These are phyloP conservation scores for Musa acuminata DNA, from an alignment of 176 grass and related monocot species.

Conservation along the genomic window DNA sequence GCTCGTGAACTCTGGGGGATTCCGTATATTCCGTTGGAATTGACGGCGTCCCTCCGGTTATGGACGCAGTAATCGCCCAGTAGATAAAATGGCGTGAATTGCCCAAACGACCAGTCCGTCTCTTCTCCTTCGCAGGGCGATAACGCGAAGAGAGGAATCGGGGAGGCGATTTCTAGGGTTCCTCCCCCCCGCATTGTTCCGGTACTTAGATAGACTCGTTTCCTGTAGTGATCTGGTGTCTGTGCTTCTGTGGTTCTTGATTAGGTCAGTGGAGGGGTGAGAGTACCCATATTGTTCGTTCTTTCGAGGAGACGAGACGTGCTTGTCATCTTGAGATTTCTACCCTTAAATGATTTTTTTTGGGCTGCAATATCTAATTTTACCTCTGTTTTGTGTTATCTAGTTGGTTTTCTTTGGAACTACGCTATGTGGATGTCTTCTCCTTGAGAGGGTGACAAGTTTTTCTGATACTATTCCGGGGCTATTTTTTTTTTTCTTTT, in stretches of 20 bases:
- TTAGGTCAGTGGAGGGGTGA: neutral
- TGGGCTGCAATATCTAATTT: neutral
- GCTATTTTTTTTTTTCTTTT: too few species aligned
- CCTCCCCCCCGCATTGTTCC: neutral
- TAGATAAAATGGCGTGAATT: neutral
- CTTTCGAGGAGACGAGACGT: neutral
- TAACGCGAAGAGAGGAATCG: neutral
- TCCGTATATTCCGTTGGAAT: neutral
- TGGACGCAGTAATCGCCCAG: neutral
- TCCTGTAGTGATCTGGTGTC: neutral
- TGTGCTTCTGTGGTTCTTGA: neutral
- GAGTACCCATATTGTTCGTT: neutral
- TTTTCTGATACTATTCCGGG: too few species aligned
- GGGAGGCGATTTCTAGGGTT: neutral
- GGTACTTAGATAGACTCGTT: neutral
- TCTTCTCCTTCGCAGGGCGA: neutral
- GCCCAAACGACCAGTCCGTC: neutral
- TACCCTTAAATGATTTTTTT: neutral
- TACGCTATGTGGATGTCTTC: too few species aligned
- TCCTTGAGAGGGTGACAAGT: too few species aligned
- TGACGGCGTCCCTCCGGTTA: neutral
- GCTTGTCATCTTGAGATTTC: neutral
- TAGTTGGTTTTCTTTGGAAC: too few species aligned
- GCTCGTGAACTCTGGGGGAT: too few species aligned
- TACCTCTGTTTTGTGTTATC: neutral